Evolutionary conservation across 805 yeast species (phyloP), one percentile per base, ranked within the genome.

Genomic region (Metschnikowia gelsemii): DNA sequence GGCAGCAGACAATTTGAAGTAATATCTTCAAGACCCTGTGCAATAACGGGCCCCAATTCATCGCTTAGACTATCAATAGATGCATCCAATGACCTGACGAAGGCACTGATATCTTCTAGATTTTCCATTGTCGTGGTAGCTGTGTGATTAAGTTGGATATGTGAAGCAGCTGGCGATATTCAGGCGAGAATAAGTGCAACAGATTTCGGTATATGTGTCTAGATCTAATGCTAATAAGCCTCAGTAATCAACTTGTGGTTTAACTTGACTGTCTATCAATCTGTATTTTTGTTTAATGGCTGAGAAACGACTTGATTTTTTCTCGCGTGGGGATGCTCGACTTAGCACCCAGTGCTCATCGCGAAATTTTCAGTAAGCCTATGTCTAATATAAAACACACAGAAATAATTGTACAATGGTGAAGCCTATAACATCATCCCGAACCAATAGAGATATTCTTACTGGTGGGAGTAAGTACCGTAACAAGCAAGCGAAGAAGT

Each of bases 391-490:
- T 2, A 20, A 28, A 5, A 26, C 27, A 32, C 20, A 21, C 3
- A n/a, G 26, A 2, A 16, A 21, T 5, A 39, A 21, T 21, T 22
- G 23, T 17, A 31, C 23, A 26, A 41, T 31, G 40, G 39, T 32
- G 8, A 18, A 18, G 5, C 8, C 28, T 21, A 34, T 32, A 34
- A 55, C 54, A 62, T 52, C 55, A n/a, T 45, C 50, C 35, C 64
- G 68, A 51, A 69, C 74, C 3, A 90, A 91, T 62, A 79, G 96
- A 64, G 91, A 89, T 56, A 79, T 90, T 42, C 82, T 90, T 59
- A 85, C 96, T 7, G 88, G 95, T 25, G 96, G 95, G 55, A 80
- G 84, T 63, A 78, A 76, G 52, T 90, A 89, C 62, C 82, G 83
- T 13, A 78, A 78, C 39, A 84, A 82, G 51, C 83, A 80, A 38